phyloP scores from a whole-genome alignment of 371 early-diverging fungal species.

The Mucor piriformis region DNA sequence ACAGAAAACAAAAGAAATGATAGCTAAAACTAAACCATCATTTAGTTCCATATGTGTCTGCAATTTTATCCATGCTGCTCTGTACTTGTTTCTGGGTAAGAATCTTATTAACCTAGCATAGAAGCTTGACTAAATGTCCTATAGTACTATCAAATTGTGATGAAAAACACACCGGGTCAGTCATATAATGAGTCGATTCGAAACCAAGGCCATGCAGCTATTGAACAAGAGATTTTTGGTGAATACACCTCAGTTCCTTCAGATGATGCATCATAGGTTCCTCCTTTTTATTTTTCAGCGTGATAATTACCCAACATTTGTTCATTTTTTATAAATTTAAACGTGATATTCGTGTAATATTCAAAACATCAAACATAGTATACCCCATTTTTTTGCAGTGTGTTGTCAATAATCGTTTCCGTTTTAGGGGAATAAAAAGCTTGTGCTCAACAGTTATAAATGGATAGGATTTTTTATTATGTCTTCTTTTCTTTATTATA shows the following conservation, averaged over 20 bases:
- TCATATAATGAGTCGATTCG: conserved; percentile 47
- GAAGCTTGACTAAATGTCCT: not conserved
- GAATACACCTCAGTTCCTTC: conserved; percentile 22
- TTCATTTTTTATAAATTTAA: no score
- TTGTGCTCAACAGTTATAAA: no score
- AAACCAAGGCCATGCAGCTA: conserved; percentile 32
- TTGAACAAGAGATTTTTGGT: conserved; percentile 43
- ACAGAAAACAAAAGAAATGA: not conserved
- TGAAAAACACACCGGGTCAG: conserved; percentile 36
- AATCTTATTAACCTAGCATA: not conserved
- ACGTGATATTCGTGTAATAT: no score
- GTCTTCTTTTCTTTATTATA: not conserved
- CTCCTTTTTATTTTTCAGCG: not conserved
- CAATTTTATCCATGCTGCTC: conserved; percentile 34
- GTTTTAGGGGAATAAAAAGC: no score
- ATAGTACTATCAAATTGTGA: conserved; percentile 45
- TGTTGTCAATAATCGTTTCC: no score
- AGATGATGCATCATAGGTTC: not conserved
- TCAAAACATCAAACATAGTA: not conserved
- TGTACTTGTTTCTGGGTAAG: conserved; percentile 44
- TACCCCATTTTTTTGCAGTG: not conserved
- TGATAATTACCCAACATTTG: no score
- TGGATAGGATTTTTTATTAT: no score
- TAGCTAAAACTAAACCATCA: not conserved
- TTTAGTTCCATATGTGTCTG: conserved; percentile 42